Base-by-base conservation (phyloP, 805 yeast species). In the Pichia gijzeniarum region DNA sequence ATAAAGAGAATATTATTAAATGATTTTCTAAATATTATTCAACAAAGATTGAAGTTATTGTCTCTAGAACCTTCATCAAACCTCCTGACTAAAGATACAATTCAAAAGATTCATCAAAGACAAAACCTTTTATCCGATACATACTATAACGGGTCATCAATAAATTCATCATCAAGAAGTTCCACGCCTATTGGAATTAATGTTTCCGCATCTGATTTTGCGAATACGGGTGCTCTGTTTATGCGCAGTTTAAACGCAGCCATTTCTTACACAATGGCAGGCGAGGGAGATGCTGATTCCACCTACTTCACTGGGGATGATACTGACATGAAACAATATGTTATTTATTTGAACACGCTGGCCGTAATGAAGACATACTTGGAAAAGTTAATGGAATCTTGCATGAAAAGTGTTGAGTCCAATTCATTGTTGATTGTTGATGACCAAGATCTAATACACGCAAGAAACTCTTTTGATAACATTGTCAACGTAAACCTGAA, bases 311-410 rank as follows among this genome's bases (percentile, higher is more conserved):
- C 40, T 5, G 49, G 49, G 40, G 65, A 72, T 4, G 48, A 39
- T 16, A 46, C 43, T 14, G 51, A 46, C 20, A 61, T 85, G 14
- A 72, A 77, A 28, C 76, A 75, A 14, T 89, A 79, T 57, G 65
- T 88, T 35, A 67, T 85, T 1, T 76, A 82, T 48, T 67, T 89
- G 48, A 90, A 91, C 62, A 81, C 95, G 1, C 68, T 89, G 4
- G 78, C 82, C 10, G 65, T 81, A 36, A 80, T 85, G 20, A 72
- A 75, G 19, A 71, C 68, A 7, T 85, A 86, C 56, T 69, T 85
- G 30, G 60, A 64, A 12, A 77, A 75, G 47, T 63, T 86, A 33
- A 53, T 80, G 9, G 64, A 61, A n/a, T 74, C 75, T 39, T 51
- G 76, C 33, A 57, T 59, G 16, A 47, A 48, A 7, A 57, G 53